These are phyloP conservation scores for Xylaria bambusicola DNA, from an alignment of 495 filamentous ascomycete genomes.

Conservation along the genomic window DNA sequence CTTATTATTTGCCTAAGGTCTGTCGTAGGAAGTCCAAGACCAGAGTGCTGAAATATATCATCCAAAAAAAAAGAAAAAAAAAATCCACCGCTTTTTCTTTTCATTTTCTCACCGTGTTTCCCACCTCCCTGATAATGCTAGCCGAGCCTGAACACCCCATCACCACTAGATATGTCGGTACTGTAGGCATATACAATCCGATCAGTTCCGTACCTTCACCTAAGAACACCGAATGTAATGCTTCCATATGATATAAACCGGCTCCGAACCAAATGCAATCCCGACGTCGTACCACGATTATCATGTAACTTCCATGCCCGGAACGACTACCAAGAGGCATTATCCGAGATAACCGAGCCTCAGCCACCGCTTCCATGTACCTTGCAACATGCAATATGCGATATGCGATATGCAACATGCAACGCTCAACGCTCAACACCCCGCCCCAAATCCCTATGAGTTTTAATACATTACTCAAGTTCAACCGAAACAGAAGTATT, in stretches of 20 bases:
- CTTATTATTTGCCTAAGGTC: slow-evolving; percentile 27
- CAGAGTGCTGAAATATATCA: slow-evolving; percentile 28
- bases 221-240: slow-evolving; percentile 27
- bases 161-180: neutral
- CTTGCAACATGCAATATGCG: slow-evolving; percentile 22
- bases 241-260: slow-evolving; percentile 25
- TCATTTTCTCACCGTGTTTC: slow-evolving; percentile 8
- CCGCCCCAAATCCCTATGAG: slow-evolving; percentile 20
- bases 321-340: slow-evolving; percentile 12
- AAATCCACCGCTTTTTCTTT: slow-evolving; percentile 18
- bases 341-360: slow-evolving; percentile 19
- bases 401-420: slow-evolving; percentile 18
- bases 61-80: slow-evolving; percentile 17
- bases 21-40: slow-evolving; percentile 6
- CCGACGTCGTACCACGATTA: slow-evolving; percentile 10
- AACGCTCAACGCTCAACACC: slow-evolving; percentile 21
- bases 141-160: neutral
- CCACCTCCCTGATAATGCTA: neutral
- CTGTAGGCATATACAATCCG: neutral
- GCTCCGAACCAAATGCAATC: slow-evolving; percentile 24
- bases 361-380: slow-evolving; percentile 18
- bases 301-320: neutral
- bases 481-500: slow-evolving; percentile 22
- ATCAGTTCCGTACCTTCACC: slow-evolving; percentile 9
- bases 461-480: slow-evolving; percentile 29